Percentiles rank a stretch among this genome's conserved stretches.
These are phyloP conservation scores for Naganishia liquefaciens DNA, from an alignment of 1,284 basidiomycete species.

Conservation along the genomic window DNA sequence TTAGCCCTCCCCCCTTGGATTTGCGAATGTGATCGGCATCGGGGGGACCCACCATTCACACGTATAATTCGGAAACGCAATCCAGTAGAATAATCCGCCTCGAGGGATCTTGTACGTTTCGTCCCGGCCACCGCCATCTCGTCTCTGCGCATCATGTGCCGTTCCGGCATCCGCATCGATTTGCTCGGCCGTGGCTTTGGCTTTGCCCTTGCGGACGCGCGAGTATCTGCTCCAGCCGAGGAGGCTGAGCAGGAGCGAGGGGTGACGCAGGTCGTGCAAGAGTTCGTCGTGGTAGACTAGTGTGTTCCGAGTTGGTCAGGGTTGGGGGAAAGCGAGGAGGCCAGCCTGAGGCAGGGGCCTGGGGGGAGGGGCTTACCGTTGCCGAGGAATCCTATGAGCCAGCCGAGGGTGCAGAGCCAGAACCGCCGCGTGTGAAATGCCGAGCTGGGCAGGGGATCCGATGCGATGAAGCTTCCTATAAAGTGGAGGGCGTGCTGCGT, in stretches of 20 bases:
- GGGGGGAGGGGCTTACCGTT: conserved; percentile 58
- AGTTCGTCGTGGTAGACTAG: conserved; percentile 85
- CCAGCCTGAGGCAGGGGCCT: neutral
- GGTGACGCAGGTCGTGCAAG: conserved; percentile 68
- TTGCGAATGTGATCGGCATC: conserved; percentile 20
- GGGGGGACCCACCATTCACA: conserved; percentile 65
- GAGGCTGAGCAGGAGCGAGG: conserved; percentile 29
- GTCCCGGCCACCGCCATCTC: conserved; percentile 48
- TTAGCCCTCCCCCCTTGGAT: neutral
- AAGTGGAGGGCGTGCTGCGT: conserved; percentile 36
- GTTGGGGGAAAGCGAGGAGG: conserved; percentile 13
- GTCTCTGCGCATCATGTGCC: conserved; percentile 27
- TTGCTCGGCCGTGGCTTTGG: conserved; percentile 28
- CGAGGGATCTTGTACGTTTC: conserved; percentile 73
- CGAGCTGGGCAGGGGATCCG: conserved; percentile 37
- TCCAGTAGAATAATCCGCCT: conserved; percentile 72
- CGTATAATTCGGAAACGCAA: conserved; percentile 92
- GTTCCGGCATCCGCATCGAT: conserved; percentile 42
- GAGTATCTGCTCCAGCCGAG: conserved; percentile 23
- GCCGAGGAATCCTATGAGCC: conserved; percentile 69
- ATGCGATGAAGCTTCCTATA: conserved; percentile 37
- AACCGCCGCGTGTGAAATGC: conserved; percentile 54
- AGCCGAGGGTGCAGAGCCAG: conserved; percentile 65
- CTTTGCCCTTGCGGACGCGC: conserved; percentile 35
- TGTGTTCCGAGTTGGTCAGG: neutral